These are phyloP conservation scores for Ceratocystis destructans DNA, from an alignment of 2,329 filamentous ascomycete species.

Conservation along the genomic window DNA sequence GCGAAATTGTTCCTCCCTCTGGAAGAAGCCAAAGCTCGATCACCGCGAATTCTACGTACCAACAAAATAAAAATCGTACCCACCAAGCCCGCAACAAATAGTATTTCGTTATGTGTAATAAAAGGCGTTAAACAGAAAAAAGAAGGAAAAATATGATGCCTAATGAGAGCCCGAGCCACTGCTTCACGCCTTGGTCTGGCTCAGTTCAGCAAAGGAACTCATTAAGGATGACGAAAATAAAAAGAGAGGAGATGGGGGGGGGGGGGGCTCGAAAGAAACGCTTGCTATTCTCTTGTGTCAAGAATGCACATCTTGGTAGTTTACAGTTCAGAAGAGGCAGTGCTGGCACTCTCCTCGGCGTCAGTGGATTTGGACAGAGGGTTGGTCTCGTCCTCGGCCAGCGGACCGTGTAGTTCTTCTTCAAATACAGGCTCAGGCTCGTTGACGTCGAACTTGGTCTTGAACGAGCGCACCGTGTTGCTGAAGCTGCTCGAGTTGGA, in stretches of 20 bases:
- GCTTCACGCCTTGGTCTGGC: background rate
- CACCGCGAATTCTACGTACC: background rate
- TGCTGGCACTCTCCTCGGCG: constrained; percentile 46
- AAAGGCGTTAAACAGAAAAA: background rate
- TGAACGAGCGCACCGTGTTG: constrained; percentile 61
- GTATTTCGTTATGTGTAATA: background rate
- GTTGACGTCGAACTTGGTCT: constrained; percentile 90
- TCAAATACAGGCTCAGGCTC: constrained; percentile 88
- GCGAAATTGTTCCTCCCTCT: background rate
- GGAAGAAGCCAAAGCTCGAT: background rate
- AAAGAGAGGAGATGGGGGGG: background rate
- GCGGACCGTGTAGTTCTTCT: constrained; percentile 59
- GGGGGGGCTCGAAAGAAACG: constrained; percentile 1
- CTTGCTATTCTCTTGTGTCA: background rate
- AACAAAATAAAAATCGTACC: constrained; percentile 1
- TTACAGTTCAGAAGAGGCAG: constrained; percentile 27
- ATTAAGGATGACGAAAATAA: constrained; percentile 3
- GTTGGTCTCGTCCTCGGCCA: constrained; percentile 39
- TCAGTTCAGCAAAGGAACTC: background rate
- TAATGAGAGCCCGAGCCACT: background rate
- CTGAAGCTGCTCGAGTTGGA: constrained; percentile 76
- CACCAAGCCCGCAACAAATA: background rate
- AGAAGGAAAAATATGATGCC: background rate
- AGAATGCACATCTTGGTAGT: background rate
- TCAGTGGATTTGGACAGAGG: constrained; percentile 40